A percentile compares a stretch with the other conserved stretches of the same genome.
phyloP scores from a whole-genome alignment of 1,139 yeast genomes.

The Hemisphaericaspora xylofermentans region DNA sequence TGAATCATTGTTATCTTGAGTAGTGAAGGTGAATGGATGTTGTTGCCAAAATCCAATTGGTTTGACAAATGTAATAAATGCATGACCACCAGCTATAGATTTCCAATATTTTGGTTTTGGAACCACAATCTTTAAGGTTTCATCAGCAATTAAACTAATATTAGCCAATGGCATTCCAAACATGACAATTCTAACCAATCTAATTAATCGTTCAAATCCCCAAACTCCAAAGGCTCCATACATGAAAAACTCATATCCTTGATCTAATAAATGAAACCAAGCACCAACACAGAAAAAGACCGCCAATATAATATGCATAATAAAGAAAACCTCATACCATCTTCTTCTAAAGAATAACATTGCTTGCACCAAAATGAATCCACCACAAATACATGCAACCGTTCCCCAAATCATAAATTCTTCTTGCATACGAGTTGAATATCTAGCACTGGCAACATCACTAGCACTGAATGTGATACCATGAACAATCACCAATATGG shows the following conservation, averaged over 20 bases:
- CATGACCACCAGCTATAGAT: slow-evolving; percentile 48
- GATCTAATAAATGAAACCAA: slow-evolving; percentile 33
- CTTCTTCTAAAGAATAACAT: slow-evolving; percentile 35
- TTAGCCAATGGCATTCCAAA: slow-evolving; percentile 39
- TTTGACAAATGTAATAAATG: slow-evolving; percentile 42
- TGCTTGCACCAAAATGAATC: slow-evolving; percentile 35
- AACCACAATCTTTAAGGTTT: slow-evolving; percentile 38
- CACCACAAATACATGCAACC: slow-evolving; percentile 32
- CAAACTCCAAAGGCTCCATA: slow-evolving; percentile 41
- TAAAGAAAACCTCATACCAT: slow-evolving; percentile 41
- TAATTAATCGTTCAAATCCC: slow-evolving; percentile 38
- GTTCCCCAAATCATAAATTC: slow-evolving; percentile 50
- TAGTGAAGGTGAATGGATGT: slow-evolving; percentile 35
- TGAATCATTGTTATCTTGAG: slow-evolving; percentile 20
- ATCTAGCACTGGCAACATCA: slow-evolving; percentile 14
- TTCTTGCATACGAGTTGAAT: slow-evolving; percentile 14
- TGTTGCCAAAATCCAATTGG: slow-evolving; percentile 45
- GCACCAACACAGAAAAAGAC: slow-evolving; percentile 36
- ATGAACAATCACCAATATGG: slow-evolving; percentile 24
- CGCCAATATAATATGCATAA: slow-evolving; percentile 39
- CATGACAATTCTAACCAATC: slow-evolving; percentile 27
- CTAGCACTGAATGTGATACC: slow-evolving; percentile 22
- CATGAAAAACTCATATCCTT: slow-evolving; percentile 37
- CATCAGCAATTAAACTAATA: slow-evolving; percentile 34
- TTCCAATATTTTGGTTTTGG: slow-evolving; percentile 40